Percentiles rank a stretch among this genome's conserved stretches.
Evolutionary conservation across 805 yeast genomes (phyloP).

Genomic region (Saturnispora saitoi): DNA sequence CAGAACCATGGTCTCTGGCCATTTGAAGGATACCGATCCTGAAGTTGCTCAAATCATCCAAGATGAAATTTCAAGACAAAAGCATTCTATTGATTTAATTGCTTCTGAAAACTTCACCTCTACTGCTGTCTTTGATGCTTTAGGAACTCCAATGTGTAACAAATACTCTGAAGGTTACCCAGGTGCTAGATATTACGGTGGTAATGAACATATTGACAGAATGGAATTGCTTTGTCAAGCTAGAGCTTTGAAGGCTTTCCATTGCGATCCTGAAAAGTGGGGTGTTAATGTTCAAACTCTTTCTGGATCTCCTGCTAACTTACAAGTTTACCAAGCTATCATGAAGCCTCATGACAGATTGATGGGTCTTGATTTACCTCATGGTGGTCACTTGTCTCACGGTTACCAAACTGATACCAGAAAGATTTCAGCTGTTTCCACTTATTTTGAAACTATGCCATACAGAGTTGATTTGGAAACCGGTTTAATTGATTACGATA

Average conservation of each 20-base stretch:
- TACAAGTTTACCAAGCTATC: constrained; percentile 84
- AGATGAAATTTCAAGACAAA: constrained; percentile 77
- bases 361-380: constrained; percentile 97
- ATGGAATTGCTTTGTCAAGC: constrained; percentile 85
- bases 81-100: constrained; percentile 82
- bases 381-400: constrained; percentile 96
- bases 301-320: constrained; percentile 95
- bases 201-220: constrained; percentile 89
- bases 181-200: constrained; percentile 96
- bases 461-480: constrained; percentile 81
- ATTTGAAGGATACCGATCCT: constrained; percentile 64
- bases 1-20: constrained; percentile 55
- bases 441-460: constrained; percentile 97
- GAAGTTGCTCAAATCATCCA: constrained; percentile 74
- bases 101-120: constrained; percentile 97
- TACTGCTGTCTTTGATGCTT: constrained; percentile 84
- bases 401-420: constrained; percentile 90
- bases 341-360: constrained; percentile 85
- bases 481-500: constrained; percentile 88
- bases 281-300: constrained; percentile 96
- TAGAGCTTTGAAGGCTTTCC: constrained; percentile 82
- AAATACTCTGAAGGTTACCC: constrained; percentile 98
- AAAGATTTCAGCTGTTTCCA: constrained; percentile 86
- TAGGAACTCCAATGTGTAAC: constrained; percentile 96
- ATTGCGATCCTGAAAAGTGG: constrained; percentile 73